These are phyloP conservation scores for Henningerozyma blattae DNA, from an alignment of 805 yeast species.

Conservation along the genomic window DNA sequence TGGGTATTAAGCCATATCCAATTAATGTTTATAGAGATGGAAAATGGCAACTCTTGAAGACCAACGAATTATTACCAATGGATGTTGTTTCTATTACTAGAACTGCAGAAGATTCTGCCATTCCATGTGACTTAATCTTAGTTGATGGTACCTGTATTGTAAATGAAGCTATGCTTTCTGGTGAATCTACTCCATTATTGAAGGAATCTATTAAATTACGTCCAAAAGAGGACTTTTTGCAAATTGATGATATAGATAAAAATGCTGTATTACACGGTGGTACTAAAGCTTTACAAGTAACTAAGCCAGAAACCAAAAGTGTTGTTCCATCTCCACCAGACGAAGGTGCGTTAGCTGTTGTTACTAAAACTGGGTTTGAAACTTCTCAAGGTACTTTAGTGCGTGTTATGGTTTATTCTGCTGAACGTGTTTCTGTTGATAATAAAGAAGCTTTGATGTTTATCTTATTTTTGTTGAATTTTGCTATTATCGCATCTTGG, in stretches of 20 bases:
- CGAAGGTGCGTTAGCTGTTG: slow-evolving; percentile 82
- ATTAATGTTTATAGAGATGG: slow-evolving; percentile 60
- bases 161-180: slow-evolving; percentile 97
- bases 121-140: slow-evolving; percentile 86
- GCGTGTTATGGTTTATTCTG: slow-evolving; percentile 93
- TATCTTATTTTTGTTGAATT: slow-evolving; percentile 75
- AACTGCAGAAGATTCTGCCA: slow-evolving; percentile 80
- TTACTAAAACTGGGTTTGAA: slow-evolving; percentile 93
- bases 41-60: slow-evolving; percentile 57
- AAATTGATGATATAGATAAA: slow-evolving; percentile 76
- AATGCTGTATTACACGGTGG: slow-evolving; percentile 90
- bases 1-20: slow-evolving; percentile 90
- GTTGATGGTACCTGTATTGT: slow-evolving; percentile 89
- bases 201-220: slow-evolving; percentile 85
- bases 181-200: slow-evolving; percentile 93
- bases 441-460: slow-evolving; percentile 89
- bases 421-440: slow-evolving; percentile 94
- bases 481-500: slow-evolving; percentile 93
- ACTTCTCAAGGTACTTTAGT: slow-evolving; percentile 96
- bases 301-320: slow-evolving; percentile 43
- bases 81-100: slow-evolving; percentile 81
- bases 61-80: slow-evolving; percentile 77
- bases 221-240: slow-evolving; percentile 55
- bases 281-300: slow-evolving; percentile 87
- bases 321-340: slow-evolving; percentile 67